phyloP scores from a whole-genome alignment of 768 basidiomycete species.

The Sutorius australiensis region DNA sequence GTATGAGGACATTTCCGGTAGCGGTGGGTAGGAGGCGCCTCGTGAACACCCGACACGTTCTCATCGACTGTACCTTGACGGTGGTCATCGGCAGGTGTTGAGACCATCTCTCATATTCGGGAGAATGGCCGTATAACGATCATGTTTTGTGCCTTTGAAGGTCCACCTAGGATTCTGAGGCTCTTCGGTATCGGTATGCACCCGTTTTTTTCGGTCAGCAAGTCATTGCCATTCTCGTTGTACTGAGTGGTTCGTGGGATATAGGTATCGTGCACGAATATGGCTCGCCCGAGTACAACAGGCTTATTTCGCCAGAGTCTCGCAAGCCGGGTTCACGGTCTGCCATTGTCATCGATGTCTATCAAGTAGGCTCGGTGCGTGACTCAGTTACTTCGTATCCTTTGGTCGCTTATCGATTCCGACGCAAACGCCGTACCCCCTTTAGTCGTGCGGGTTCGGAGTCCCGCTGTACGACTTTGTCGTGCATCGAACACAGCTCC shows the following conservation, averaged over 20 bases:
- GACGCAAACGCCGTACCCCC: too few relatives aligned
- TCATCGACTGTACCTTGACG: not conserved
- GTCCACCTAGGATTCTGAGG: slow-evolving; percentile 54
- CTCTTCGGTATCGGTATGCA: slow-evolving; percentile 54
- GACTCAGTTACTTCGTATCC: not conserved
- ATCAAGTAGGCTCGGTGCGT: slow-evolving; percentile 50
- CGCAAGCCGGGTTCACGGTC: slow-evolving; percentile 59
- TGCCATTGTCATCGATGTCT: slow-evolving; percentile 56
- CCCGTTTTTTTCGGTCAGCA: not conserved
- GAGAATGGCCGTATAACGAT: slow-evolving; percentile 65
- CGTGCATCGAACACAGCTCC: slow-evolving; percentile 51
- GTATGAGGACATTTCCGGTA: slow-evolving; percentile 72
- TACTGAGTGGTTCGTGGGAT: not conserved
- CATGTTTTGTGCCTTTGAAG: slow-evolving; percentile 59
- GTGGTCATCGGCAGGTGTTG: slow-evolving; percentile 38
- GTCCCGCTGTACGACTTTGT: slow-evolving; percentile 62
- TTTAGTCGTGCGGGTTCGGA: slow-evolving; percentile 65
- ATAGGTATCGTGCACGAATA: slow-evolving; percentile 60
- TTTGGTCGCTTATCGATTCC: not conserved
- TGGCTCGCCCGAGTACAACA: slow-evolving; percentile 58
- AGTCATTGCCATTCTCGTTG: not conserved
- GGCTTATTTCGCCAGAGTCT: slow-evolving; percentile 42
- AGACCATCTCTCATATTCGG: slow-evolving; percentile 58
- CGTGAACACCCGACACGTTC: not conserved
- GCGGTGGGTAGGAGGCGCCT: slow-evolving; percentile 51